Conservation (phyloP, 23 red algal genomes). For the Gracilaria domingensis region DNA sequence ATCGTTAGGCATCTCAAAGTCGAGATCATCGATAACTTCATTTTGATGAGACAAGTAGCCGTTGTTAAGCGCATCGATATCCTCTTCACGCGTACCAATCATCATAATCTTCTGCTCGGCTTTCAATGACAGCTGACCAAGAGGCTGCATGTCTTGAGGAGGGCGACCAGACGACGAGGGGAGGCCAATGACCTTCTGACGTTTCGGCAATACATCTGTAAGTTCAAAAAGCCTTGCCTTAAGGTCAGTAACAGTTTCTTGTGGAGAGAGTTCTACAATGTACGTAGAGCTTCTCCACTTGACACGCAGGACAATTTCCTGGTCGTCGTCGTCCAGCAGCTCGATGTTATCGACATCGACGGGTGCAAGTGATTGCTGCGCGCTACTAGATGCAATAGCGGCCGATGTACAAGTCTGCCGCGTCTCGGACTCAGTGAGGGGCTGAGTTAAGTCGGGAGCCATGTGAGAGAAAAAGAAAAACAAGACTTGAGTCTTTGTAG, state of each 20-base stretch:
- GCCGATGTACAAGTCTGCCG: neutral
- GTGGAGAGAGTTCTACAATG: slow-evolving; percentile 57
- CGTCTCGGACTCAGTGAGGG: neutral
- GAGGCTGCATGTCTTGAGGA: slow-evolving; percentile 27
- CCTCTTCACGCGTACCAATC: slow-evolving; percentile 76
- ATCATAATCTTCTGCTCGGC: slow-evolving; percentile 76
- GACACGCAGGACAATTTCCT: slow-evolving; percentile 62
- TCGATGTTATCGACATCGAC: neutral
- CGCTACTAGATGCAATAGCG: neutral
- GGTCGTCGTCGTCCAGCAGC: slow-evolving; percentile 33
- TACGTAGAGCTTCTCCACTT: slow-evolving; percentile 57
- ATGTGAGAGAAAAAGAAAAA: neutral
- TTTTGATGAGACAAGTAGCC: slow-evolving; percentile 15
- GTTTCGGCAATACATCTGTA: slow-evolving; percentile 82
- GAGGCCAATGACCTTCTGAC: slow-evolving; percentile 86
- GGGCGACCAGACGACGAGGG: slow-evolving; percentile 15
- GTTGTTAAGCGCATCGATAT: slow-evolving; percentile 61
- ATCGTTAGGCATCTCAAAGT: slow-evolving; percentile 44
- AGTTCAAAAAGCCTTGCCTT: slow-evolving; percentile 68
- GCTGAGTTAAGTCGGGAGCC: neutral
- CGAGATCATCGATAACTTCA: slow-evolving; percentile 61
- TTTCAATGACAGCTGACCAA: slow-evolving; percentile 47
- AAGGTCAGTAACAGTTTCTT: slow-evolving; percentile 65
- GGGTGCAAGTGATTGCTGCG: neutral
- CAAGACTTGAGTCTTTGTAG: neutral